Evolutionary conservation across 805 yeast genomes (phyloP).

Genomic region (Schizosaccharomyces osmophilus): DNA sequence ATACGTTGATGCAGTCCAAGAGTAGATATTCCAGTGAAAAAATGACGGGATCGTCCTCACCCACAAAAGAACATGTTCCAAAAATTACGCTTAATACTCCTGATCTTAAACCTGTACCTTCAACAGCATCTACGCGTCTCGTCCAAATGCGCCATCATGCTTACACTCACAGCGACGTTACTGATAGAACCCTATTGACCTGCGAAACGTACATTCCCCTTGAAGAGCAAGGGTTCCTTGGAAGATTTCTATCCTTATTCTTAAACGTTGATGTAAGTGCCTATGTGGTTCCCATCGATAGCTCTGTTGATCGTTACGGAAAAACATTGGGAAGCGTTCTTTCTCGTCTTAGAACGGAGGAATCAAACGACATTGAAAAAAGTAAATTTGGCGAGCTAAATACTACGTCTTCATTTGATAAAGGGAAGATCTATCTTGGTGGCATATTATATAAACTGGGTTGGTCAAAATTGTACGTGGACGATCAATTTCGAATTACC

Average conservation of each 20-base stretch:
- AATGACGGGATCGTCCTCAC: no score
- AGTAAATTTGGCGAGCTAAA: no score
- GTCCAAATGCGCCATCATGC: not conserved
- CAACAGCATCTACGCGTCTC: not conserved
- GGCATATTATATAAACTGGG: not conserved
- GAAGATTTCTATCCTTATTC: not conserved
- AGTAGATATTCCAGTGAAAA: no score
- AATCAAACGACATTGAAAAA: no score
- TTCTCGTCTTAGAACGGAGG: no score
- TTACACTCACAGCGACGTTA: not conserved
- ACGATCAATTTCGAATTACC: not conserved
- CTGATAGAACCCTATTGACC: not conserved
- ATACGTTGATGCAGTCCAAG: no score
- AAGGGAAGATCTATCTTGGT: not conserved
- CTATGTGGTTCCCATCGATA: not conserved
- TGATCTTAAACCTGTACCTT: not conserved
- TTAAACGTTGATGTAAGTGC: not conserved
- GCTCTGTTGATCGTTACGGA: not conserved
- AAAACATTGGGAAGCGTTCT: not conserved
- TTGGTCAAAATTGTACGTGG: not conserved
- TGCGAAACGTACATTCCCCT: not conserved
- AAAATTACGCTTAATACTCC: not conserved
- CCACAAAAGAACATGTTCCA: not conserved
- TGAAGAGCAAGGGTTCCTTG: not conserved
- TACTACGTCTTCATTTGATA: not conserved